Evolutionary conservation across 805 yeast species (phyloP), one percentile per base, ranked within the genome.

Genomic region (Ogataea dorogensis): DNA sequence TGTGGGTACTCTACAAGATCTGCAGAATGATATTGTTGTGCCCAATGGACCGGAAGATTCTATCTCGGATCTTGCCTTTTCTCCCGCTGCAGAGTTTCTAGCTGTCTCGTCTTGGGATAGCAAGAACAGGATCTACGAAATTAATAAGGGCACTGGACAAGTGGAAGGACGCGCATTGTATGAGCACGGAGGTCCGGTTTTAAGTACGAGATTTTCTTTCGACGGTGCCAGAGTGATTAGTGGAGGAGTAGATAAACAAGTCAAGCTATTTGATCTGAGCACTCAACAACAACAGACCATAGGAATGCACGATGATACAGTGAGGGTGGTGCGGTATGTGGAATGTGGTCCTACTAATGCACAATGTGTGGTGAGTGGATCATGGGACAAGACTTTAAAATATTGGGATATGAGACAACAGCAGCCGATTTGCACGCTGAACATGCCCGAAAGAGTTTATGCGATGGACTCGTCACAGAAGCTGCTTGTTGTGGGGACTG

Each of bases 371-470:
- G 97, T 88, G 3, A 77, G 89, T 28, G 96, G 95, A 6, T 86
- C 96, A 5, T 93, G 97, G 97, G 98, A 93, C 63, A 88, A 87
- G 64, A 87, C 97, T 1, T 64, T 93, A 45, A 80, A 77, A 58
- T 93, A 93, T 63, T 91, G 98, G 98, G 98, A 93, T 63, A 70
- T 85, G 65, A 79, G 97, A 55, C 79, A 80, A 47, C 84, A 81
- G 28, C 81, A 76, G 50, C 93, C 98, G 12, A 73, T 91, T 14
- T 75, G 88, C 13, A 84, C 95, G 3, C 65, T 93, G 25, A 75
- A 75, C 52, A 67, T 93, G 58, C 96, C 98, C 0, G 98, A 93
- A 49, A 70, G 96, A 35, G 96, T 86, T 0, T 91, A 88, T 64
- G 68, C 88, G 9, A 83, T 91, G 95, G 96, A 89, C 58, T 59